A percentile compares a stretch with the other conserved stretches of the same genome.
These are phyloP conservation scores for Pseudoneurospora amorphoporcata DNA, from an alignment of 495 filamentous ascomycete genomes.

Conservation along the genomic window DNA sequence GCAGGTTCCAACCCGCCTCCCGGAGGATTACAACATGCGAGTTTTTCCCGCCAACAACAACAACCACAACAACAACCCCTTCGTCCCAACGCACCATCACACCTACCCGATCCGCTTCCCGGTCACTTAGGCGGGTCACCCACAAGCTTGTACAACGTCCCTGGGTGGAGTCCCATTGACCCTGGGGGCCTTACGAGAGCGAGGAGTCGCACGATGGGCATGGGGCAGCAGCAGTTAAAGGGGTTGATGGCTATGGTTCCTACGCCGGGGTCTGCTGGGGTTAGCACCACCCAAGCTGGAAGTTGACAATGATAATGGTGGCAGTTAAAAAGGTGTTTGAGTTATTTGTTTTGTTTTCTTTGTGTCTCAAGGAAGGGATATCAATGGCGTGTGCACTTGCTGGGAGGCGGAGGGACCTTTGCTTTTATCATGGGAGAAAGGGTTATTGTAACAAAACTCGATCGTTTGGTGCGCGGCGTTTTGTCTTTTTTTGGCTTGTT, in stretches of 20 bases:
- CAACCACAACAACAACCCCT: background rate
- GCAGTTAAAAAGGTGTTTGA: background rate
- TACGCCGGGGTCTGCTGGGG: background rate
- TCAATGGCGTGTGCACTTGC: background rate
- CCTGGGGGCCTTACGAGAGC: background rate
- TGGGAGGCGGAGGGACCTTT: background rate
- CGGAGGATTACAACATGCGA: background rate
- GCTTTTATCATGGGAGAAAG: background rate
- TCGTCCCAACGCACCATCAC: background rate
- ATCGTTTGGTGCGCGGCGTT: background rate
- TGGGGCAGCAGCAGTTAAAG: background rate
- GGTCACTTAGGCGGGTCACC: background rate
- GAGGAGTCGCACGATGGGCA: background rate
- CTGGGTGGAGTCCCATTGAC: background rate
- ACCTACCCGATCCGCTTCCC: background rate
- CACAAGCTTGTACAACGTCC: background rate
- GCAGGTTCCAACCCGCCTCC: background rate
- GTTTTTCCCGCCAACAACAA: background rate
- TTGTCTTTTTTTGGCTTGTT: background rate
- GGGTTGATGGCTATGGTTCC: background rate
- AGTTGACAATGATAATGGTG: background rate
- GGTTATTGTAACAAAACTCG: background rate
- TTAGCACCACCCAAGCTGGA: background rate
- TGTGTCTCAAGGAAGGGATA: background rate
- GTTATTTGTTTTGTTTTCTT: background rate